phyloP scores from a whole-genome alignment of 805 yeast genomes.

The Starmerella asiatica region DNA sequence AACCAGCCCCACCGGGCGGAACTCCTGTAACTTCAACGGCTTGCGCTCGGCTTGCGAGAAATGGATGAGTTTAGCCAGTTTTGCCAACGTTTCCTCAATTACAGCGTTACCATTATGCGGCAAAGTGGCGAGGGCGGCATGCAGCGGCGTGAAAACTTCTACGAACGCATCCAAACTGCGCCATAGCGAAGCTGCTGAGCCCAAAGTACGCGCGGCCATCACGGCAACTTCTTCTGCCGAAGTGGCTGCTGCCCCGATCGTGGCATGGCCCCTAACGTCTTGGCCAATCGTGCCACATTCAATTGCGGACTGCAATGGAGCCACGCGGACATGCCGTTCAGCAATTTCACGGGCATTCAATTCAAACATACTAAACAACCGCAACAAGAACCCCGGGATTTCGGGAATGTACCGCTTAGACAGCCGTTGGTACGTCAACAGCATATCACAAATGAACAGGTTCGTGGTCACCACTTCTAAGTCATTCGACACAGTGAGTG shows the following conservation, averaged over 20 bases:
- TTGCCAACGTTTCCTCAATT: conserved; percentile 30
- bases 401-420: conserved; percentile 81
- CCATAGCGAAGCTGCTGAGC: conserved; percentile 23
- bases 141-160: conserved; percentile 22
- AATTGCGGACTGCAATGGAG: background rate
- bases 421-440: conserved; percentile 60
- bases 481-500: conserved; percentile 34
- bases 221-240: conserved; percentile 9
- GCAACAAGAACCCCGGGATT: conserved; percentile 38
- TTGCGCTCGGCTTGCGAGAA: conserved; percentile 39
- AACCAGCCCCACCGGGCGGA: conserved; percentile 71
- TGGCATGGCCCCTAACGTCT: background rate
- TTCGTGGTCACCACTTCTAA: conserved; percentile 42
- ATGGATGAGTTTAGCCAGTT: conserved; percentile 22
- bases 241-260: background rate
- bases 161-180: conserved; percentile 22
- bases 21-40: conserved; percentile 72
- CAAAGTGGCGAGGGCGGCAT: conserved; percentile 21
- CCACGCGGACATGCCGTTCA: conserved; percentile 8
- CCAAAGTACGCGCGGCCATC: conserved; percentile 8
- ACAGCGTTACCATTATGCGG: conserved; percentile 8
- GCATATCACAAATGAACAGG: conserved; percentile 48
- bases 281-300: background rate
- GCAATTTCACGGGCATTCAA: background rate
- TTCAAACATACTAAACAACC: conserved; percentile 8